Conservation (phyloP, 495 filamentous ascomycete genomes). For the Podospora sp. region DNA sequence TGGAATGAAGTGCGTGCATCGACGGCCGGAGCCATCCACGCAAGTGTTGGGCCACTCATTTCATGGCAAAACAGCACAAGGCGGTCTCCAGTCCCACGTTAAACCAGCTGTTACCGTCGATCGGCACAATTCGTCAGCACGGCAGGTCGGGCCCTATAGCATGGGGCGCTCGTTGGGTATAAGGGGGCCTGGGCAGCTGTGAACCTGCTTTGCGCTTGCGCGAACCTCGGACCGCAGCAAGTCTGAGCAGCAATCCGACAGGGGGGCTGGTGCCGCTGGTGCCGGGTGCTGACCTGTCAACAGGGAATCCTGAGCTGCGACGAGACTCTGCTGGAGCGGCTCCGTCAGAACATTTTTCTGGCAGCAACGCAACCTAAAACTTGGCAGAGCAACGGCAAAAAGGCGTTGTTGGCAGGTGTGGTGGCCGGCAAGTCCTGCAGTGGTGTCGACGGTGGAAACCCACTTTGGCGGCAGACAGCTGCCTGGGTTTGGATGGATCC, state of each 20-base stretch:
- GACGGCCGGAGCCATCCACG: conserved; percentile 44
- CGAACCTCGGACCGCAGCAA: conserved; percentile 2
- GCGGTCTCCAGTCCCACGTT: conserved; percentile 15
- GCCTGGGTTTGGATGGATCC: conserved; percentile 11
- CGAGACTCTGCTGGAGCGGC: conserved; percentile 24
- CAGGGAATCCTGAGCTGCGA: conserved; percentile 26
- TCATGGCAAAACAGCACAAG: conserved; percentile 40
- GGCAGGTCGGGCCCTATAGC: conserved; percentile 6
- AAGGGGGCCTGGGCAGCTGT: not conserved
- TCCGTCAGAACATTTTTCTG: conserved; percentile 19
- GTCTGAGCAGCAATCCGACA: conserved; percentile 6
- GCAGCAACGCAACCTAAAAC: conserved; percentile 3
- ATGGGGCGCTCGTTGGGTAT: not conserved
- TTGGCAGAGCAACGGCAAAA: conserved; percentile 5
- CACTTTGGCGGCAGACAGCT: conserved; percentile 7
- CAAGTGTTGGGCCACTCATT: conserved; percentile 49
- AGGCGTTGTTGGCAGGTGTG: conserved; percentile 1
- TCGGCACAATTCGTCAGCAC: conserved; percentile 21
- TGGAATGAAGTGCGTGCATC: conserved; percentile 40
- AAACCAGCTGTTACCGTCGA: conserved; percentile 15
- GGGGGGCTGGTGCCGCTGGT: conserved; percentile 26
- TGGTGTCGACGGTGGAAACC: not conserved
- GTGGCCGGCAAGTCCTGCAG: not conserved
- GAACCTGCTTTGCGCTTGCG: conserved; percentile 9
- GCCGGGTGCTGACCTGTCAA: conserved; percentile 27